A percentile compares a stretch with the other conserved stretches of the same genome.
These are phyloP conservation scores for Pseudohalonectria lignicola DNA, from an alignment of 2,329 filamentous ascomycete species.

Conservation along the genomic window DNA sequence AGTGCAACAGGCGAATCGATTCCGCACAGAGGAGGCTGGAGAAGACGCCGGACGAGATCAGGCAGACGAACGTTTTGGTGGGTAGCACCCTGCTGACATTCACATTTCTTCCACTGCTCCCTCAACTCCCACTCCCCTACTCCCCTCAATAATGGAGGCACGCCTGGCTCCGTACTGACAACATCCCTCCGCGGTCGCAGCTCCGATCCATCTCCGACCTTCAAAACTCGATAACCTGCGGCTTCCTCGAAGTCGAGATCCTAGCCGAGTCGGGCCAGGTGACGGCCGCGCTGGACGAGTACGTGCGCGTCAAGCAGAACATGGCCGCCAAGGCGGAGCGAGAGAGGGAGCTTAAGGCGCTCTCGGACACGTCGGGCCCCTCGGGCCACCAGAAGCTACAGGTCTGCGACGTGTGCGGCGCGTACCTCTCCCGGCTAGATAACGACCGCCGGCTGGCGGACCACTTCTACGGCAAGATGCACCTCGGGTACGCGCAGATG, in stretches of 20 bases:
- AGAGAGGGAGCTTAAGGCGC: slow-evolving; percentile 78
- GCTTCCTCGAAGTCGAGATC: slow-evolving; percentile 75
- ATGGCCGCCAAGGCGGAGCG: slow-evolving; percentile 72
- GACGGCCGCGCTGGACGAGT: slow-evolving; percentile 73
- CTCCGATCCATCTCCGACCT: slow-evolving; percentile 81
- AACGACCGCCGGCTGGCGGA: slow-evolving; percentile 91
- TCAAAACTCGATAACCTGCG: slow-evolving; percentile 64
- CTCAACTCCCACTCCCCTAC: too few relatives aligned
- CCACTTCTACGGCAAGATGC: slow-evolving; percentile 99
- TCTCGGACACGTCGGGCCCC: slow-evolving; percentile 86
- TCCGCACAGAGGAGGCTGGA: slow-evolving; percentile 80
- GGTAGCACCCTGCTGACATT: background rate
- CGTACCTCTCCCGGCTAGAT: slow-evolving; percentile 83
- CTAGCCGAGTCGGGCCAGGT: slow-evolving; percentile 75
- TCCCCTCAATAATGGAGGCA: too few relatives aligned
- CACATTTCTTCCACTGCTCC: too few relatives aligned
- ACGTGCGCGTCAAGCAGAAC: slow-evolving; percentile 72
- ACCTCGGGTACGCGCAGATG: slow-evolving; percentile 96
- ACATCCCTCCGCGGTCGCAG: slow-evolving; percentile 16
- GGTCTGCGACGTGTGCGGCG: slow-evolving; percentile 96
- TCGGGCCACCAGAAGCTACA: slow-evolving; percentile 96
- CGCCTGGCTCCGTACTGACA: too few relatives aligned
- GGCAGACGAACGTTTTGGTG: slow-evolving; percentile 74
- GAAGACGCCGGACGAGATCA: slow-evolving; percentile 95
- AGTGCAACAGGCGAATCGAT: slow-evolving; percentile 92